Conservation (phyloP, 2,329 filamentous ascomycete species). For the Penicillium sp. region DNA sequence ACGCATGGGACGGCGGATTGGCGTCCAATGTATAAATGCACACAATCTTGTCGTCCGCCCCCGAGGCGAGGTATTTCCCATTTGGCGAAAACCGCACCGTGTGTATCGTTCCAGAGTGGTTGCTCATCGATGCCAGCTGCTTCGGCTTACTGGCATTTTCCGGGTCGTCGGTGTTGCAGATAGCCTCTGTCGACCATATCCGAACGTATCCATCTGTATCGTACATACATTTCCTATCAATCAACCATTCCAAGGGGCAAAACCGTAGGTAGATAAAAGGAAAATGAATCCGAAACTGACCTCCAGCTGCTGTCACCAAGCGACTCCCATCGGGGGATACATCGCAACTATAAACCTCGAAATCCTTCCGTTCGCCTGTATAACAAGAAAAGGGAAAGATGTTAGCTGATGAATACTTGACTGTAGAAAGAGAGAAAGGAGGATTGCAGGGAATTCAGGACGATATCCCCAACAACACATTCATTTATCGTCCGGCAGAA, state of each 20-base stretch:
- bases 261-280: not conserved
- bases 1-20: slow-evolving; percentile 64
- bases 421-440: too few species aligned
- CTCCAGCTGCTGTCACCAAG: slow-evolving; percentile 86
- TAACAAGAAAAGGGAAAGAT: too few species aligned
- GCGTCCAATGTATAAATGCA: slow-evolving; percentile 90
- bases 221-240: too few species aligned
- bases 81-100: slow-evolving; percentile 94
- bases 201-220: slow-evolving; percentile 93
- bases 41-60: slow-evolving; percentile 97
- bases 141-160: slow-evolving; percentile 66
- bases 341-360: slow-evolving; percentile 97
- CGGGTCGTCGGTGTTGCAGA: slow-evolving; percentile 67
- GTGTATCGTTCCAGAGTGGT: slow-evolving; percentile 97
- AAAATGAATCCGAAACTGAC: slow-evolving; percentile 43
- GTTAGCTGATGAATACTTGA: too few species aligned
- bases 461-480: too few species aligned
- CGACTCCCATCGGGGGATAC: slow-evolving; percentile 88
- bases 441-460: too few species aligned
- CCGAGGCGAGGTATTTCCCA: slow-evolving; percentile 87
- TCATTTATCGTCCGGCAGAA: too few species aligned
- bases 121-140: slow-evolving; percentile 95
- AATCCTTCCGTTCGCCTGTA: slow-evolving; percentile 87
- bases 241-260: too few species aligned
- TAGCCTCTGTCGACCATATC: slow-evolving; percentile 93